Conservation (phyloP, 2,329 filamentous ascomycete genomes). For the Rutstroemia sp. region DNA sequence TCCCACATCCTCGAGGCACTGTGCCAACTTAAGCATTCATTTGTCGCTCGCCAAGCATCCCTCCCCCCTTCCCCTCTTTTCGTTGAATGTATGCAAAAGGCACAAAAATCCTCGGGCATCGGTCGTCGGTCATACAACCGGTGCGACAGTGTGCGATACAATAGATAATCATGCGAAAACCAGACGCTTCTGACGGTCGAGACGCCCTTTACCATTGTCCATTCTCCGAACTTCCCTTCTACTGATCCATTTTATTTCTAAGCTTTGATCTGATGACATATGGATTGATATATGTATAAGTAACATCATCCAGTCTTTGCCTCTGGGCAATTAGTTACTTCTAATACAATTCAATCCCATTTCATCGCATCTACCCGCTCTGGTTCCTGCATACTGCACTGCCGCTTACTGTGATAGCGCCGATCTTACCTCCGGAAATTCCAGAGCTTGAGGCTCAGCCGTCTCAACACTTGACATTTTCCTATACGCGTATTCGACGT, state of each 20-base stretch:
- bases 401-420: neutral
- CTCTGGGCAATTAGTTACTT: neutral
- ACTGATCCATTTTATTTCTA: neutral
- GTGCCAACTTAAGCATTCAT: no score
- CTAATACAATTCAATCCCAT: neutral
- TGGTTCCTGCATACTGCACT: constrained; percentile 1
- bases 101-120: no score
- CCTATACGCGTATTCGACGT: neutral
- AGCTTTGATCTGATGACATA: neutral
- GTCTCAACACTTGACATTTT: neutral
- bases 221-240: neutral
- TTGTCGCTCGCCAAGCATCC: no score
- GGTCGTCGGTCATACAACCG: neutral
- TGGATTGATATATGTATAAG: neutral
- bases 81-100: no score
- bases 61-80: no score
- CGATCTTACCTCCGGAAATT: neutral
- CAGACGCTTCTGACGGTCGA: neutral
- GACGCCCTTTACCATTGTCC: neutral
- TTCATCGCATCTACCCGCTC: neutral
- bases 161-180: neutral
- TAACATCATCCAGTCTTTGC: neutral
- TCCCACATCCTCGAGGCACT: no score
- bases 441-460: neutral
- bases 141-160: neutral